Conservation (phyloP, 1,139 yeast genomes). For the Yamadazyma triangularis region DNA sequence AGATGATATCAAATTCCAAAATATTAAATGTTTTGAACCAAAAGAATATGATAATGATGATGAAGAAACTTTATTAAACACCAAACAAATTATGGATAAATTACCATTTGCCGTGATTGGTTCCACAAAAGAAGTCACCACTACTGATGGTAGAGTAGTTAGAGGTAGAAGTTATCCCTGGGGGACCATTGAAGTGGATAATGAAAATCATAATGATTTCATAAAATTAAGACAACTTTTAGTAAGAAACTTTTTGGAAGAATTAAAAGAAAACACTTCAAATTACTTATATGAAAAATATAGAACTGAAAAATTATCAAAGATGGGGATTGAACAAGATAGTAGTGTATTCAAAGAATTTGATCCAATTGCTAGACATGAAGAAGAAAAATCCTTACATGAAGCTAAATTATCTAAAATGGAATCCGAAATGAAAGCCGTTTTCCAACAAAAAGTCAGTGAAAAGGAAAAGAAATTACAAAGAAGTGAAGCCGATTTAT, state of each 20-base stretch:
- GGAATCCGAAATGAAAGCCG: slow-evolving; percentile 96
- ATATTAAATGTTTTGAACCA: slow-evolving; percentile 77
- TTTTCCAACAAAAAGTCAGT: slow-evolving; percentile 92
- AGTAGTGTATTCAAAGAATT: slow-evolving; percentile 86
- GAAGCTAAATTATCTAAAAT: slow-evolving; percentile 91
- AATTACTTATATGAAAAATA: slow-evolving; percentile 80
- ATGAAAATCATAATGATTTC: slow-evolving; percentile 92
- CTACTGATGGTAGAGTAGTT: slow-evolving; percentile 71
- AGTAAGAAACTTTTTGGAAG: slow-evolving; percentile 89
- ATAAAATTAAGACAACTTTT: slow-evolving; percentile 84
- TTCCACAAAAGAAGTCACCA: slow-evolving; percentile 70
- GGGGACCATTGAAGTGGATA: slow-evolving; percentile 97
- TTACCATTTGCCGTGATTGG: slow-evolving; percentile 96
- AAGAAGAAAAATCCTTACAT: slow-evolving; percentile 89
- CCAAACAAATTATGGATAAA: slow-evolving; percentile 61
- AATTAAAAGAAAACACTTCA: slow-evolving; percentile 82
- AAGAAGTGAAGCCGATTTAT: slow-evolving; percentile 95
- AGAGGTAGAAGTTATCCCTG: slow-evolving; percentile 97
- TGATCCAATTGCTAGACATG: slow-evolving; percentile 89
- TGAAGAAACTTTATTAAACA: slow-evolving; percentile 69
- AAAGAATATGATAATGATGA: slow-evolving; percentile 79
- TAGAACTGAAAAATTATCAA: slow-evolving; percentile 75
- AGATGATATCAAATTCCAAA: slow-evolving; percentile 72
- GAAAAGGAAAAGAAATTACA: slow-evolving; percentile 97
- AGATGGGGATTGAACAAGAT: slow-evolving; percentile 92